Base-by-base conservation (phyloP, 2,329 filamentous ascomycete genomes). In the Fusarium nisikadoi region DNA sequence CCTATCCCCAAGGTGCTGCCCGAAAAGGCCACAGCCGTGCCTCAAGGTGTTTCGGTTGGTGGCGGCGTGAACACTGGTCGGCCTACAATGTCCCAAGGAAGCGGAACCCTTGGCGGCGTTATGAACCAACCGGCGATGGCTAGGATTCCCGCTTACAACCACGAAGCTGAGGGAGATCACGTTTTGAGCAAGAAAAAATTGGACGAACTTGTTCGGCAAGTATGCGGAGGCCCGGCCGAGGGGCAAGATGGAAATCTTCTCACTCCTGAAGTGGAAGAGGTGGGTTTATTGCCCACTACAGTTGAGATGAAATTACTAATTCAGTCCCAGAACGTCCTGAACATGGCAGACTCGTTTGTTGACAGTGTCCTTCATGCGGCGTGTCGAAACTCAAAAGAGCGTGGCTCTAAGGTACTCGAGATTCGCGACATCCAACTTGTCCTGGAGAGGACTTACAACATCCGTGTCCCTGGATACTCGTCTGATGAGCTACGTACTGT, bases 121-220 rank as follows among this genome's bases (percentile, higher is more conserved):
- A 93, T 98, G 88, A 91, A 92, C 56, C 94, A 97, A 78, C 95
- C 96, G 1, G 93, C 94, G 5, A 88, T 98, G 68, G 86, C 91
- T 61, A 95, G 94, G 78, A 90, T 94, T 47, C 94, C 94, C 0
- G 90, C 91, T 1, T 97, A 94, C 81, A 93, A 94, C 62, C 91
- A 98, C 65, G 95, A 98, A 80, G 93, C 94, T 35, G 95, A 97
- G 79, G 94, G 94, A 31, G 94, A 98, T 77, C 92, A 95, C 46
- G 93, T 99, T 2, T 86, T 99, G n/a, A 97, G 93, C 84, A 98
- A 98, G 89, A 97, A 97, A 84, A 98, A 97, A 84, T 87, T 99
- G 43, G 95, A 99, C 78, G 95, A 98, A 80, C 87, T 99, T 41
- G 95, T 98, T 13, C 90, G 95, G 55, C 95, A 98, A 82, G 94